These are phyloP conservation scores for Epichloe coenophiala DNA, from an alignment of 2,329 filamentous ascomycete genomes.

Conservation along the genomic window DNA sequence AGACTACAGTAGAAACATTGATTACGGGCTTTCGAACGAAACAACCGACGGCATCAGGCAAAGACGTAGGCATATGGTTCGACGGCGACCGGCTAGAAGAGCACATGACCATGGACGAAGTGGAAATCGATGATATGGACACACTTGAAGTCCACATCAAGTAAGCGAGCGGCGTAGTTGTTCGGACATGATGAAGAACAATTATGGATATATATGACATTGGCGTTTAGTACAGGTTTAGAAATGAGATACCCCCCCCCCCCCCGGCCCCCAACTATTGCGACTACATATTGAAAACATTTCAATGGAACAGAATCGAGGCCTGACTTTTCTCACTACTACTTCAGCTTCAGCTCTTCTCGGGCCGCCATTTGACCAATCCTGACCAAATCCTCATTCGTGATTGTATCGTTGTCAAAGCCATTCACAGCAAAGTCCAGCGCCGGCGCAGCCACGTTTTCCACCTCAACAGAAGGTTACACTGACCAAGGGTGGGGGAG, in stretches of 20 bases:
- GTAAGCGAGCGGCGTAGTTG: not conserved
- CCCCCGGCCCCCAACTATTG: not conserved
- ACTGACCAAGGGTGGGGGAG: too few species aligned
- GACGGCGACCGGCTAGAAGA: conserved; percentile 61
- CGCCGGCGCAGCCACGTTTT: not conserved
- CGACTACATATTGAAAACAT: not conserved
- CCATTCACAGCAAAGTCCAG: not conserved
- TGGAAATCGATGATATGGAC: conserved; percentile 64
- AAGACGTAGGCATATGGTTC: conserved; percentile 50
- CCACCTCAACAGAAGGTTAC: not conserved
- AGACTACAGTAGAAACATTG: conserved; percentile 49
- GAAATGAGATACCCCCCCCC: not conserved
- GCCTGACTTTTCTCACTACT: too few species aligned
- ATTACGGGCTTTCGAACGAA: conserved; percentile 46
- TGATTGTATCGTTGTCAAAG: not conserved
- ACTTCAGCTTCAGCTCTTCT: not conserved
- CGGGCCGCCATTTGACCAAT: not conserved
- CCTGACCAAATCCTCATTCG: not conserved
- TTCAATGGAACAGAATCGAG: not conserved
- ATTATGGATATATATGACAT: not conserved
- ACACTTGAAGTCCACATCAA: conserved; percentile 57
- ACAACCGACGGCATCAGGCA: conserved; percentile 35
- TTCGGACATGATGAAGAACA: not conserved
- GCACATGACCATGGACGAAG: conserved; percentile 44
- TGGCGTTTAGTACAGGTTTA: not conserved